Conservation (phyloP, 2,329 filamentous ascomycete genomes). For the Dryadomyces quercus-mongolicae region DNA sequence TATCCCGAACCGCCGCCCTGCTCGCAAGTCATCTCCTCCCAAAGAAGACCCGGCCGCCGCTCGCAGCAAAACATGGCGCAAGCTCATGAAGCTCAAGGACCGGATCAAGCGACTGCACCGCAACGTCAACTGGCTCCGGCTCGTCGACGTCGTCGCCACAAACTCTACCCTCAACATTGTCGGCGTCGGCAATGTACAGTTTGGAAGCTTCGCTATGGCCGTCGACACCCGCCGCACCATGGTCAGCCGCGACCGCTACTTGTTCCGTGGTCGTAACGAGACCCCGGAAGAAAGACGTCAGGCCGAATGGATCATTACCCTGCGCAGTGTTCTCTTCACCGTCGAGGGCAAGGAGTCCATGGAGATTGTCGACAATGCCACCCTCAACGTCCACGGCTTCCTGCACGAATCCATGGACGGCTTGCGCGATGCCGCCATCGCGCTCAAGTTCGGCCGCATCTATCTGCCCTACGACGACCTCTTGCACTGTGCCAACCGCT, state of each 20-base stretch:
- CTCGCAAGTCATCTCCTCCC: no score
- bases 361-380: constrained; percentile 78
- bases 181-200: constrained; percentile 72
- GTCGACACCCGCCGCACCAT: constrained; percentile 88
- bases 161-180: constrained; percentile 66
- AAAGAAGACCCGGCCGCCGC: constrained; percentile 17
- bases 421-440: constrained; percentile 77
- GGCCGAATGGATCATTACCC: constrained; percentile 85
- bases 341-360: constrained; percentile 73
- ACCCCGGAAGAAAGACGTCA: constrained; percentile 49
- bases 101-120: constrained; percentile 75
- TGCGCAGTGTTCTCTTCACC: constrained; percentile 80
- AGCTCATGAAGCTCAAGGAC: constrained; percentile 68
- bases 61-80: constrained; percentile 68
- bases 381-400: constrained; percentile 83
- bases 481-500: constrained; percentile 45
- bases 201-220: constrained; percentile 73
- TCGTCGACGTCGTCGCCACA: constrained; percentile 79
- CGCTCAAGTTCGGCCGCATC: constrained; percentile 80
- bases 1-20: no score
- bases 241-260: constrained; percentile 80
- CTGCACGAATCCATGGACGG: constrained; percentile 78
- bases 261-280: constrained; percentile 61
- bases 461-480: constrained; percentile 88
- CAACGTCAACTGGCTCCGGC: constrained; percentile 75